phyloP scores from a whole-genome alignment of 2,329 filamentous ascomycete genomes.

The Penicillium thymicola region DNA sequence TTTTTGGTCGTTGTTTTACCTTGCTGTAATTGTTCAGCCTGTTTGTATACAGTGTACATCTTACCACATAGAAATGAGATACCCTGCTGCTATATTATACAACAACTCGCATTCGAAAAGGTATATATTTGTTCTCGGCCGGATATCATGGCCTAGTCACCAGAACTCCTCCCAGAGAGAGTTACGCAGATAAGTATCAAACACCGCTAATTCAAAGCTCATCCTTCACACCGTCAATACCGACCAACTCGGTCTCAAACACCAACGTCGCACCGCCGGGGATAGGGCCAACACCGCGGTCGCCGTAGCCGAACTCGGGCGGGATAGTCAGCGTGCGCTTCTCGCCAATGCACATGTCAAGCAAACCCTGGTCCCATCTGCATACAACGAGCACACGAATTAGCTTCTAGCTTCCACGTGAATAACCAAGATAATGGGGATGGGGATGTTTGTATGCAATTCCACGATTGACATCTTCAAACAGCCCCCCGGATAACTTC shows the following conservation, averaged over 20 bases:
- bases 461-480: background rate
- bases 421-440: background rate
- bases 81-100: conserved; percentile 11
- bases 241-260: conserved; percentile 87
- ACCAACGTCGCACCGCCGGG: conserved; percentile 77
- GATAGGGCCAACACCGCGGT: conserved; percentile 73
- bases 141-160: background rate
- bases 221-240: conserved; percentile 69
- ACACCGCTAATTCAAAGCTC: conserved; percentile 35
- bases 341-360: conserved; percentile 95
- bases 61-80: conserved; percentile 16
- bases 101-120: background rate
- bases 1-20: background rate
- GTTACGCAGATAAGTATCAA: background rate
- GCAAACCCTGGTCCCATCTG: conserved; percentile 84
- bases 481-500: conserved; percentile 1
- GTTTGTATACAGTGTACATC: conserved; percentile 7
- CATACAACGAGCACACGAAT: conserved; percentile 2
- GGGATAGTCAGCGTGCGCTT: conserved; percentile 86
- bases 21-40: background rate
- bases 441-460: background rate
- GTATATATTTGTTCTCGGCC: background rate
- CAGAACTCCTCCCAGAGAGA: background rate
- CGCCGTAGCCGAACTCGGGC: conserved; percentile 80
- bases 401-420: conserved; percentile 5